These are phyloP conservation scores for Diaporthe longicolla DNA, from an alignment of 2,329 filamentous ascomycete genomes.

Conservation along the genomic window DNA sequence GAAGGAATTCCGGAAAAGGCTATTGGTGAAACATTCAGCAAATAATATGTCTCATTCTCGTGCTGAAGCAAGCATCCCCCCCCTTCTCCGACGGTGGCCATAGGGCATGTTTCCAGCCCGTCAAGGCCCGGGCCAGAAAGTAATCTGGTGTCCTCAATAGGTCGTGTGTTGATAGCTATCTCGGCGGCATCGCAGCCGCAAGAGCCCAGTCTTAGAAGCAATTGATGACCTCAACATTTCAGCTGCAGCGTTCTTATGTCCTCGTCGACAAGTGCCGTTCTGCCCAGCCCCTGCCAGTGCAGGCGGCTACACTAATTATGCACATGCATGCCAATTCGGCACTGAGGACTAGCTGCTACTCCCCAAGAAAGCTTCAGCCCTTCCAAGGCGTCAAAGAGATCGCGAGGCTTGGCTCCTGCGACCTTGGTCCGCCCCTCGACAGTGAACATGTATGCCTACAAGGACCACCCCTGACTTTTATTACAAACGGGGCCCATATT, in stretches of 20 bases:
- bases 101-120: not conserved
- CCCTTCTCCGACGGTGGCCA: no score
- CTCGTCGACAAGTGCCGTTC: not conserved
- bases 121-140: not conserved
- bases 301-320: slow-evolving; percentile 5
- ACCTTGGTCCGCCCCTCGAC: not conserved
- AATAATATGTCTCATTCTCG: not conserved
- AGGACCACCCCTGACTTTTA: not conserved
- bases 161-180: not conserved
- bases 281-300: not conserved
- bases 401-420: slow-evolving; percentile 11
- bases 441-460: not conserved
- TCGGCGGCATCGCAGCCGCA: not conserved
- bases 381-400: slow-evolving; percentile 21
- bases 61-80: not conserved
- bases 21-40: slow-evolving; percentile 9
- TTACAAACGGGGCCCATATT: not conserved
- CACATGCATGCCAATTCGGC: slow-evolving; percentile 24
- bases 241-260: not conserved
- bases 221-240: not conserved
- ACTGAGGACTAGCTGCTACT: not conserved
- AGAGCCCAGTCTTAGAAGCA: not conserved
- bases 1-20: not conserved
- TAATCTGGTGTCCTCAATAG: not conserved
- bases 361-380: slow-evolving; percentile 17